Percentiles rank a stretch among this genome's conserved stretches.
These are phyloP conservation scores for Aotearoamyces nothofagi DNA, from an alignment of 2,329 filamentous ascomycete genomes.

Conservation along the genomic window DNA sequence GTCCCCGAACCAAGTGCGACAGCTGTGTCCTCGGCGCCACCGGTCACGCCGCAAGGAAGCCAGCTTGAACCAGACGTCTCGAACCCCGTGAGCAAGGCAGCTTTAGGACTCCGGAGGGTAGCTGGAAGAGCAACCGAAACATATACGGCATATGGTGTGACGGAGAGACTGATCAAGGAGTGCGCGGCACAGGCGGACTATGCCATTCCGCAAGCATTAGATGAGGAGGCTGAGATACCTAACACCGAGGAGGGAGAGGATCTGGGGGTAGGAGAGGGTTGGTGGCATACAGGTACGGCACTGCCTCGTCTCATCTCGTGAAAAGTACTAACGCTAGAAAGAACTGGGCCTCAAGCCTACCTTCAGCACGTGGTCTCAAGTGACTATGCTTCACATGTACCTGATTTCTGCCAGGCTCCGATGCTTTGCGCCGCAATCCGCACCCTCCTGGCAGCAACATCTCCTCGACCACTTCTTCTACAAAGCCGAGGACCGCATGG, in stretches of 20 bases:
- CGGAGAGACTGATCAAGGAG: slow-evolving; percentile 62
- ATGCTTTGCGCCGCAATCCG: slow-evolving; percentile 53
- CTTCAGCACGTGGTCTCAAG: slow-evolving; percentile 91
- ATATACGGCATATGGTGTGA: slow-evolving; percentile 68
- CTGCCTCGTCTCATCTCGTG: no score
- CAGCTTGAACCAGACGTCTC: slow-evolving; percentile 1
- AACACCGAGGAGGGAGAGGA: slow-evolving; percentile 70
- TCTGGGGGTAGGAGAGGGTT: slow-evolving; percentile 56
- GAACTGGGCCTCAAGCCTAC: slow-evolving; percentile 69
- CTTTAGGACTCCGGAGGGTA: slow-evolving; percentile 6
- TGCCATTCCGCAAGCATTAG: slow-evolving; percentile 50
- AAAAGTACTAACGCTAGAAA: slow-evolving; percentile 21
- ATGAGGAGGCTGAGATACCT: slow-evolving; percentile 50
- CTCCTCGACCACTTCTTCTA: slow-evolving; percentile 93
- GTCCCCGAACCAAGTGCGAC: slow-evolving; percentile 8
- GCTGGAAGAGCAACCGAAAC: slow-evolving; percentile 32
- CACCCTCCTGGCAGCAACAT: slow-evolving; percentile 72
- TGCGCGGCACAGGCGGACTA: slow-evolving; percentile 65
- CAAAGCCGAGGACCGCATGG: slow-evolving; percentile 73
- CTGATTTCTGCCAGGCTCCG: slow-evolving; percentile 73
- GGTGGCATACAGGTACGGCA: slow-evolving; percentile 67
- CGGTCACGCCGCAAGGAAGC: slow-evolving; percentile 6
- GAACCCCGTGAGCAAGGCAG: slow-evolving; percentile 5
- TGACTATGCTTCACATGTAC: slow-evolving; percentile 95
- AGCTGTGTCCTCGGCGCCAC: slow-evolving; percentile 9